Conservation (phyloP, 1,284 basidiomycete genomes). For the Rhodotorula sp. region DNA sequence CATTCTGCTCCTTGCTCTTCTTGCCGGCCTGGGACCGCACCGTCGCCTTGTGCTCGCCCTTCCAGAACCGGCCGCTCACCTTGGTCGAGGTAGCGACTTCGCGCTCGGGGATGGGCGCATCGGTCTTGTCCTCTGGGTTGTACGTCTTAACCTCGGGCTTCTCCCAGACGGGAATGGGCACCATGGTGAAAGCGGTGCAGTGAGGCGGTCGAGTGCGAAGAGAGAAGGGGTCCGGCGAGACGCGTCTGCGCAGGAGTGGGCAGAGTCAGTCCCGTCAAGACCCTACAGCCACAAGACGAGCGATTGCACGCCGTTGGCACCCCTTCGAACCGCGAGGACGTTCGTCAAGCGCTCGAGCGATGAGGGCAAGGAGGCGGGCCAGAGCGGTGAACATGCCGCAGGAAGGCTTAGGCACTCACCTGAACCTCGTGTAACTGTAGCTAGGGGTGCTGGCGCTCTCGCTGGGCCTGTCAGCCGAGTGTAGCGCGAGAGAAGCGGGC, state of each 20-base stretch:
- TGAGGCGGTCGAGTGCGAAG: not conserved
- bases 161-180: conserved; percentile 15
- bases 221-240: not conserved
- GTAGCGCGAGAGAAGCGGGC: no score
- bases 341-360: no score
- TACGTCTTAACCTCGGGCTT: conserved; percentile 5
- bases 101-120: conserved; percentile 19
- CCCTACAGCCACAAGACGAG: no score
- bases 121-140: conserved; percentile 12
- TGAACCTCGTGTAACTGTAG: no score
- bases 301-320: no score
- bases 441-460: no score
- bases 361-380: no score
- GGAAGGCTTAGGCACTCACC: no score
- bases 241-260: not conserved
- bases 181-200: conserved; percentile 5
- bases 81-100: conserved; percentile 9
- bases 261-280: no score
- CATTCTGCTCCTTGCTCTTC: conserved; percentile 24
- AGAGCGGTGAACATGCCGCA: no score
- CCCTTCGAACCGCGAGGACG: no score
- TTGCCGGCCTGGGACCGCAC: conserved; percentile 26
- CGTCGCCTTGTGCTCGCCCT: conserved; percentile 31
- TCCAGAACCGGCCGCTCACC: conserved; percentile 36
- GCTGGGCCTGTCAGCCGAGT: no score